Percentiles rank a stretch among this genome's conserved stretches.
These are phyloP conservation scores for Halophytophthora polymorphica DNA, from an alignment of 352 stramenopile species.

Conservation along the genomic window DNA sequence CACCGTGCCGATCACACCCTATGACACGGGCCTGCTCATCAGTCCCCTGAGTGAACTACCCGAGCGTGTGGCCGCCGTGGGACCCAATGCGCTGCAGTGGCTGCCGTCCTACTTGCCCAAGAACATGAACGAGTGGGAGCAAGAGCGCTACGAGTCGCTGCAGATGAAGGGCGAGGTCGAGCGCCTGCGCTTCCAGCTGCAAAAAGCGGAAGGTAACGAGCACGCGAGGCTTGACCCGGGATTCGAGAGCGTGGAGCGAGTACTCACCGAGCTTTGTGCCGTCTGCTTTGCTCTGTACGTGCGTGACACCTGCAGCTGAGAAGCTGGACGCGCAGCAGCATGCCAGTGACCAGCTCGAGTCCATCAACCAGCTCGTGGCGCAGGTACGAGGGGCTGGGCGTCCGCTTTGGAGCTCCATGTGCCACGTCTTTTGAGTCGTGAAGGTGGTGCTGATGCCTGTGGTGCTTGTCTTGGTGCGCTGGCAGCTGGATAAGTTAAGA, in stretches of 20 bases:
- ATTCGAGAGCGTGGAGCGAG: not conserved
- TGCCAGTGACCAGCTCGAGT: conserved; percentile 75
- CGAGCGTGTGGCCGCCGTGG: conserved; percentile 64
- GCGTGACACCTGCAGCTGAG: too few relatives aligned
- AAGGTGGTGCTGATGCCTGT: too few relatives aligned
- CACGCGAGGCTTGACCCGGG: not conserved
- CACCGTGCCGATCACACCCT: conserved; percentile 61
- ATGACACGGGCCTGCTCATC: conserved; percentile 58
- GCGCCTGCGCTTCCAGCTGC: conserved; percentile 66
- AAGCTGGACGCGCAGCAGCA: conserved; percentile 74
- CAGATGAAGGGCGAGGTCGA: conserved; percentile 82
- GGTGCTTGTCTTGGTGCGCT: conserved; percentile 2
- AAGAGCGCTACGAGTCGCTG: conserved; percentile 67
- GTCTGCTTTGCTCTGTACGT: too few relatives aligned
- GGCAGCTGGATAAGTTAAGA: conserved; percentile 61
- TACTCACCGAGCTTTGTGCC: not conserved
- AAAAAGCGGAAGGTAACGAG: conserved; percentile 60
- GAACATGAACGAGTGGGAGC: conserved; percentile 75
- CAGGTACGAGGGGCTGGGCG: conserved; percentile 32
- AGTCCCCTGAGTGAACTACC: conserved; percentile 71
- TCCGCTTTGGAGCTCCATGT: not conserved
- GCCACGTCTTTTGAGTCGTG: not conserved
- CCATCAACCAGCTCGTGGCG: conserved; percentile 77
- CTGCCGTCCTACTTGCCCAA: conserved; percentile 63
- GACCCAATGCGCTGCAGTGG: conserved; percentile 65